phyloP scores from a whole-genome alignment of 1,284 basidiomycete species.

The Moesziomyces globuligerus region DNA sequence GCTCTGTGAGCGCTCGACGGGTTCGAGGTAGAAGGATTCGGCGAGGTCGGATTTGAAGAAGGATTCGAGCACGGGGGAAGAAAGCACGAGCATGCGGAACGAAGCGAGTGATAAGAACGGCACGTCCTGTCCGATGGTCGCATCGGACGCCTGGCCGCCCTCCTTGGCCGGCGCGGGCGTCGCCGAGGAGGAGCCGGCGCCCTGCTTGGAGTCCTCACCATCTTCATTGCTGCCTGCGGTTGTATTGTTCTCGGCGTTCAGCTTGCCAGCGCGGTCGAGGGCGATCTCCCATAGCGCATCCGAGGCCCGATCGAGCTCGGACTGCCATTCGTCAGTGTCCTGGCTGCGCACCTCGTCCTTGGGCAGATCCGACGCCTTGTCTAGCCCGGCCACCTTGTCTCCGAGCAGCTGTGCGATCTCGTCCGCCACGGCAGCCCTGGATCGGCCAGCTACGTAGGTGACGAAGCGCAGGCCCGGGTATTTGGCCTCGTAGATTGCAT shows the following conservation, averaged over 20 bases:
- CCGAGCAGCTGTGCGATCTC: slow-evolving; percentile 52
- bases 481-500: slow-evolving; percentile 58
- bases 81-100: slow-evolving; percentile 62
- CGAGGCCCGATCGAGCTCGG: slow-evolving; percentile 56
- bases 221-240: slow-evolving; percentile 17
- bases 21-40: slow-evolving; percentile 59
- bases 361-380: slow-evolving; percentile 31
- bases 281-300: slow-evolving; percentile 65
- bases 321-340: slow-evolving; percentile 48
- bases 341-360: slow-evolving; percentile 16
- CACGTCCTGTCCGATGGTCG: slow-evolving; percentile 51
- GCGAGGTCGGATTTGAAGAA: slow-evolving; percentile 65
- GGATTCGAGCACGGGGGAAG: slow-evolving; percentile 60
- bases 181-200: slow-evolving; percentile 3
- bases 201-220: slow-evolving; percentile 26
- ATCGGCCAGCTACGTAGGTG: slow-evolving; percentile 60
- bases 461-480: slow-evolving; percentile 64
- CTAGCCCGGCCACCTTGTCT: slow-evolving; percentile 21
- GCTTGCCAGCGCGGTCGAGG: slow-evolving; percentile 56
- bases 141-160: slow-evolving; percentile 8
- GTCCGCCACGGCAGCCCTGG: slow-evolving; percentile 71
- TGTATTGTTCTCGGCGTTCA: slow-evolving; percentile 18
- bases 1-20: slow-evolving; percentile 57
- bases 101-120: slow-evolving; percentile 63
- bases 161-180: slow-evolving; percentile 7